Evolutionary conservation across 2,329 filamentous ascomycete species (phyloP).

Genomic region (Periconia digitata): DNA sequence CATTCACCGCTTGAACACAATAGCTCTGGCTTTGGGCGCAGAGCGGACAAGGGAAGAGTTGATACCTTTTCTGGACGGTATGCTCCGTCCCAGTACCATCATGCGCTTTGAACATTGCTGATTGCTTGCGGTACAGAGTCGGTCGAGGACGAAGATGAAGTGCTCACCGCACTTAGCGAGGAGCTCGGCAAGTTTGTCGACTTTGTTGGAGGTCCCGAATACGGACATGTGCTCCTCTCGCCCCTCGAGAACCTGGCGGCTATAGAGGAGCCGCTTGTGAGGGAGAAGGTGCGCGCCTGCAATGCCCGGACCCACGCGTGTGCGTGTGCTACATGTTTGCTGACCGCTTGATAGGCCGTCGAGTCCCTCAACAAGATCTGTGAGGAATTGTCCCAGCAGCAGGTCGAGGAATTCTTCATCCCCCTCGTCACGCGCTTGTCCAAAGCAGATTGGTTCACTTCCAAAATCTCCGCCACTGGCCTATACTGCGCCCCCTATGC

Average conservation of each 20-base stretch:
- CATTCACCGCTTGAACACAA: constrained; percentile 96
- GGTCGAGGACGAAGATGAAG: constrained; percentile 98
- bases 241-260: constrained; percentile 97
- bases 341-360: constrained; percentile 69
- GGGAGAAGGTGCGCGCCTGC: constrained; percentile 77
- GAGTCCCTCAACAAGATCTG: constrained; percentile 99
- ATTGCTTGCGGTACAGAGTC: constrained; percentile 68
- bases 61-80: constrained; percentile 98
- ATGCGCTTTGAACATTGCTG: constrained; percentile 29
- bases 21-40: constrained; percentile 91
- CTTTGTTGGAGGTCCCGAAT: constrained; percentile 92
- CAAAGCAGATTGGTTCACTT: constrained; percentile 99
- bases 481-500: constrained; percentile 93
- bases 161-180: constrained; percentile 93
- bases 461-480: constrained; percentile 96
- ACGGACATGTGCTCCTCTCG: constrained; percentile 93
- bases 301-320: background rate
- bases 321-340: too few species aligned
- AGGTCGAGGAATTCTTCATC: constrained; percentile 97
- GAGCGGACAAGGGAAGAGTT: constrained; percentile 98
- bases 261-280: constrained; percentile 95
- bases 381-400: constrained; percentile 82
- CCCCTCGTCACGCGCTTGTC: constrained; percentile 93
- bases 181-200: constrained; percentile 97
- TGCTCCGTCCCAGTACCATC: constrained; percentile 20